These are phyloP conservation scores for Yamadazyma conglobata DNA, from an alignment of 1,139 yeast species.

Conservation along the genomic window DNA sequence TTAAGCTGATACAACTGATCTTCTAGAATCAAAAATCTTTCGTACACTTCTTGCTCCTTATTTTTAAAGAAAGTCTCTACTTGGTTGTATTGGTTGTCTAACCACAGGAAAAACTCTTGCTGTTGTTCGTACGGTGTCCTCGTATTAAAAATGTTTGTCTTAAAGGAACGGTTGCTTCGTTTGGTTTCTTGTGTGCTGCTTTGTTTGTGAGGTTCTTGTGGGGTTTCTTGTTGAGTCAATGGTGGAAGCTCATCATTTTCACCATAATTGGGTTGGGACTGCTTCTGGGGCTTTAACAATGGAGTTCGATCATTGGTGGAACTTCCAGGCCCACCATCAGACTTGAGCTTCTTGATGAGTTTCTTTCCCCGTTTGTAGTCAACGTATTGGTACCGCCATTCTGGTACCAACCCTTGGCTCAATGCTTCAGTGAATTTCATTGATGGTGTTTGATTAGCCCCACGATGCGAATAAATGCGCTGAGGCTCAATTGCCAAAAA, in stretches of 20 bases:
- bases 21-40: constrained; percentile 58
- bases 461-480: no score
- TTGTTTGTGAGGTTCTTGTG: constrained; percentile 1
- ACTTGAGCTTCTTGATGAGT: constrained; percentile 25
- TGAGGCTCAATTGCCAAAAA: no score
- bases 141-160: constrained; percentile 19
- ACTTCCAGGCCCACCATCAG: constrained; percentile 2
- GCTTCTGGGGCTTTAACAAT: constrained; percentile 1
- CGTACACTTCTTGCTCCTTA: constrained; percentile 58
- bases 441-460: no score
- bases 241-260: constrained; percentile 31
- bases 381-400: constrained; percentile 80
- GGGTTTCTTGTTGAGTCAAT: constrained; percentile 17
- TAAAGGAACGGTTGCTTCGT: constrained; percentile 11
- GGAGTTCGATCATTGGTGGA: constrained; percentile 3
- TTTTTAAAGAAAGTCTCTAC: constrained; percentile 59
- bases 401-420: constrained; percentile 67
- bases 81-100: constrained; percentile 53
- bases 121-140: constrained; percentile 29
- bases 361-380: constrained; percentile 61
- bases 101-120: constrained; percentile 56
- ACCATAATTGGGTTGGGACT: no score
- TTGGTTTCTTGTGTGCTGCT: constrained; percentile 1
- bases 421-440: constrained; percentile 66
- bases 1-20: constrained; percentile 65